Evolutionary conservation across 345 rosid genomes (phyloP).

Genomic region (Ailanthus altissimus): DNA sequence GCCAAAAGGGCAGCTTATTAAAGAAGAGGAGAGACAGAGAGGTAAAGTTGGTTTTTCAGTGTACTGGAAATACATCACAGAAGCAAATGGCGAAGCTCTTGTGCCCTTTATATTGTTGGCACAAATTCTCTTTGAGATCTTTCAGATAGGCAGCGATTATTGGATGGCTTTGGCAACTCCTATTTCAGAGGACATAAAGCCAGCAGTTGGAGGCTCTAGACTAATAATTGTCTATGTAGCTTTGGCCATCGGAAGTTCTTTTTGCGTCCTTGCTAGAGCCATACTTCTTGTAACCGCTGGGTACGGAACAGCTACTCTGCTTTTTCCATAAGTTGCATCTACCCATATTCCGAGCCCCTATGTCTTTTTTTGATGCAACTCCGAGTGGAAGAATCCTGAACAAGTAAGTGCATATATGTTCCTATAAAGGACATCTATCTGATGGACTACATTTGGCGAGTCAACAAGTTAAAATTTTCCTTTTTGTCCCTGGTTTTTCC

Average conservation of each 20-base stretch:
- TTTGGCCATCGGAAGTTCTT: constrained; percentile 55
- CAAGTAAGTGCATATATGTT: constrained; percentile 34
- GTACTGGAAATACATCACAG: constrained; percentile 65
- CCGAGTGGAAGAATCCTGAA: constrained; percentile 68
- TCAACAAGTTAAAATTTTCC: not conserved
- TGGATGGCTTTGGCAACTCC: constrained; percentile 88
- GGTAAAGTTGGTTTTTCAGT: constrained; percentile 73
- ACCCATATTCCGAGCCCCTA: constrained; percentile 73
- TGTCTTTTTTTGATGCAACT: constrained; percentile 80
- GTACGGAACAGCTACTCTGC: constrained; percentile 60
- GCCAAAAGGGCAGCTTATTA: constrained; percentile 69
- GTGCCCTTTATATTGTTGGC: constrained; percentile 61
- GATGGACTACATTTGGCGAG: not conserved
- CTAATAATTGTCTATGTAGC: constrained; percentile 54
- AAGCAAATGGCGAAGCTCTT: constrained; percentile 65
- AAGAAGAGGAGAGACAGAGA: constrained; percentile 90
- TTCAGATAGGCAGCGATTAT: constrained; percentile 70
- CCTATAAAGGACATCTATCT: not conserved
- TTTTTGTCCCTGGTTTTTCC: not conserved
- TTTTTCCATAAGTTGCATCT: constrained; percentile 65
- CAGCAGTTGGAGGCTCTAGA: constrained; percentile 38
- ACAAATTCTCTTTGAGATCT: constrained; percentile 54
- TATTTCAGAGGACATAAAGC: constrained; percentile 48
- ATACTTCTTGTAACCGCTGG: constrained; percentile 48
- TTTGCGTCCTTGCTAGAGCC: constrained; percentile 51